phyloP scores from a whole-genome alignment of 441 rosid genomes.

The Codiaeum variegatum region DNA sequence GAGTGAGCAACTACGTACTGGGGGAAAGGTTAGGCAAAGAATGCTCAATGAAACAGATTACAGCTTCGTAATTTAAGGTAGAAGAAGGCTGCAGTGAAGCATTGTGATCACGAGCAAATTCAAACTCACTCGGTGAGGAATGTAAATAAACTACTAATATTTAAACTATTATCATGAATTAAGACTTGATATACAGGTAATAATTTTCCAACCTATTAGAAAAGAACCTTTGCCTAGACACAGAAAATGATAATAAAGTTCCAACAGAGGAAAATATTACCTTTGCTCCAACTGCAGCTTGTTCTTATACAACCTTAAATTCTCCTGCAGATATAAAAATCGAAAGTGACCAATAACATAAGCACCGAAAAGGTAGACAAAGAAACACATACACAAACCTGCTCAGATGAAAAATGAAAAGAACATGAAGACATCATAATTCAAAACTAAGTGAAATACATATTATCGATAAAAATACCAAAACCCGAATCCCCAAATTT shows the following conservation, averaged over 20 bases:
- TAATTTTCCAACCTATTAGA: neutral
- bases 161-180: constrained; percentile 4
- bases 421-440: neutral
- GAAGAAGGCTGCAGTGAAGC: constrained; percentile 73
- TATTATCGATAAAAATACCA: constrained; percentile 7
- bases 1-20: constrained; percentile 35
- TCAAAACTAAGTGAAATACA: constrained; percentile 7
- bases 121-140: constrained; percentile 21
- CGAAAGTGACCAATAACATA: neutral
- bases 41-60: constrained; percentile 80
- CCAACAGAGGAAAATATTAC: constrained; percentile 30
- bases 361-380: neutral
- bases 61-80: constrained; percentile 71
- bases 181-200: constrained; percentile 1
- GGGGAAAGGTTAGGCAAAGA: constrained; percentile 81
- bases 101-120: constrained; percentile 36
- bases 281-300: constrained; percentile 71
- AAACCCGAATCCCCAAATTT: neutral
- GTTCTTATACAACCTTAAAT: constrained; percentile 62
- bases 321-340: constrained; percentile 45
- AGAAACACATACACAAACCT: neutral
- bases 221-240: neutral
- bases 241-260: neutral
- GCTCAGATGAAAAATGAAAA: neutral
- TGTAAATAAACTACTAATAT: constrained; percentile 6